phyloP scores from a whole-genome alignment of 345 rosid genomes.

The Gossypium thurberi region DNA sequence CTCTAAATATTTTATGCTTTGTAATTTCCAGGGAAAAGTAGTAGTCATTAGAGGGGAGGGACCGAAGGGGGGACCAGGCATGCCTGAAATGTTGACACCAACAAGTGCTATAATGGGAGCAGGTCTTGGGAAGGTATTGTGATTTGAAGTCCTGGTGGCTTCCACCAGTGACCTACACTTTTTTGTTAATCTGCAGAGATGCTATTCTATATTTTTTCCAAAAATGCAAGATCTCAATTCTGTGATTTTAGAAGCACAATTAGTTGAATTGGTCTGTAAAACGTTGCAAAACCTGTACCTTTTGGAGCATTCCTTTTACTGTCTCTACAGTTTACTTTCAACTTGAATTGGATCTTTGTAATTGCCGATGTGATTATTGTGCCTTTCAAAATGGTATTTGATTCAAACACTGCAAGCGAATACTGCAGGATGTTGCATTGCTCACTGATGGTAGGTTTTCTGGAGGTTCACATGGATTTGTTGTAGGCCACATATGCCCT shows the following conservation, averaged over 20 bases:
- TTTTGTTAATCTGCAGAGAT: not conserved
- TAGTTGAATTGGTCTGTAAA: not conserved
- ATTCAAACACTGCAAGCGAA: slow-evolving; percentile 16
- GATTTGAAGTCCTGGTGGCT: slow-evolving; percentile 7
- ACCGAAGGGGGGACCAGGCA: slow-evolving; percentile 98
- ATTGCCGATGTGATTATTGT: not conserved
- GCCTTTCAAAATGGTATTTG: not conserved
- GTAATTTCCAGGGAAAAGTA: slow-evolving; percentile 68
- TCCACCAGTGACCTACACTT: not conserved
- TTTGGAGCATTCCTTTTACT: not conserved
- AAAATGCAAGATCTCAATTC: not conserved
- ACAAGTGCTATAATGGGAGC: slow-evolving; percentile 99
- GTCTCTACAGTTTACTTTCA: not conserved
- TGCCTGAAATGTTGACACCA: slow-evolving; percentile 99
- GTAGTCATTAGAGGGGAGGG: slow-evolving; percentile 94
- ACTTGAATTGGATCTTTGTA: not conserved
- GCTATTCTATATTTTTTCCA: not conserved
- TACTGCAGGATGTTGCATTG: slow-evolving; percentile 74
- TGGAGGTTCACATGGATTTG: slow-evolving; percentile 98
- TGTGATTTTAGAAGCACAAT: not conserved
- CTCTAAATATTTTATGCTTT: slow-evolving; percentile 5
- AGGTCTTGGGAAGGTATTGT: slow-evolving; percentile 89
- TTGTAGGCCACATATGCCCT: slow-evolving; percentile 94
- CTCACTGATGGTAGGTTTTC: slow-evolving; percentile 97
- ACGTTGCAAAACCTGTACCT: not conserved